These are phyloP conservation scores for Candida maesae DNA, from an alignment of 805 yeast genomes.

Conservation along the genomic window DNA sequence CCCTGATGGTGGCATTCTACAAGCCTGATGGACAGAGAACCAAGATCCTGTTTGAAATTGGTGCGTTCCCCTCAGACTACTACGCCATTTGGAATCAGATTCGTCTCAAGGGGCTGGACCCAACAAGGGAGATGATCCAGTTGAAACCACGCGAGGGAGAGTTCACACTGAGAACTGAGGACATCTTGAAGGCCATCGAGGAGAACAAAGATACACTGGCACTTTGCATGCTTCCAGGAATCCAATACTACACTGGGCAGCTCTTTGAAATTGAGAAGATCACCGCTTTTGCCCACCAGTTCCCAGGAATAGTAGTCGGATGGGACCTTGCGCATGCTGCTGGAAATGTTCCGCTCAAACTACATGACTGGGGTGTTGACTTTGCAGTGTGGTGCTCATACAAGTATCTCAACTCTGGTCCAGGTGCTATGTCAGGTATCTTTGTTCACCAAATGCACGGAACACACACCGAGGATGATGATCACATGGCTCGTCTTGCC, in stretches of 20 bases:
- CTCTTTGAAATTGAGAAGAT: slow-evolving; percentile 70
- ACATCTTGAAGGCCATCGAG: slow-evolving; percentile 55
- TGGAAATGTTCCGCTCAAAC: slow-evolving; percentile 72
- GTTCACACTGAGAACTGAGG: slow-evolving; percentile 54
- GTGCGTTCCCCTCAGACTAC: slow-evolving; percentile 90
- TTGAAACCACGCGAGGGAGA: slow-evolving; percentile 58
- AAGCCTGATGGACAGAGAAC: slow-evolving; percentile 53
- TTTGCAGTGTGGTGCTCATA: slow-evolving; percentile 95
- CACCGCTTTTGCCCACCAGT: slow-evolving; percentile 55
- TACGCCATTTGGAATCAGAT: slow-evolving; percentile 80
- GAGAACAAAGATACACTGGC: slow-evolving; percentile 59
- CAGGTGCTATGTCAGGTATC: slow-evolving; percentile 89
- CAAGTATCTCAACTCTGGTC: slow-evolving; percentile 88
- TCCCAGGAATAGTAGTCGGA: slow-evolving; percentile 56
- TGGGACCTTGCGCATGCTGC: slow-evolving; percentile 97
- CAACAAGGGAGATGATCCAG: slow-evolving; percentile 55
- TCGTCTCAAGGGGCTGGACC: slow-evolving; percentile 50
- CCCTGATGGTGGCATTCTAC: slow-evolving; percentile 70
- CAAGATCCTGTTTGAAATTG: slow-evolving; percentile 79
- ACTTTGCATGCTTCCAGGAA: slow-evolving; percentile 76
- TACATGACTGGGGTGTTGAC: slow-evolving; percentile 90
- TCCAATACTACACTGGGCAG: slow-evolving; percentile 93
- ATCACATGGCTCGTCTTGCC: slow-evolving; percentile 64
- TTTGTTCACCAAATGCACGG: slow-evolving; percentile 59
- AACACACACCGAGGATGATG: slow-evolving; percentile 27